Percentiles rank a stretch among this genome's conserved stretches.
Conservation (phyloP, 2,329 filamentous ascomycete genomes). For the Colletotrichum acutatum region DNA sequence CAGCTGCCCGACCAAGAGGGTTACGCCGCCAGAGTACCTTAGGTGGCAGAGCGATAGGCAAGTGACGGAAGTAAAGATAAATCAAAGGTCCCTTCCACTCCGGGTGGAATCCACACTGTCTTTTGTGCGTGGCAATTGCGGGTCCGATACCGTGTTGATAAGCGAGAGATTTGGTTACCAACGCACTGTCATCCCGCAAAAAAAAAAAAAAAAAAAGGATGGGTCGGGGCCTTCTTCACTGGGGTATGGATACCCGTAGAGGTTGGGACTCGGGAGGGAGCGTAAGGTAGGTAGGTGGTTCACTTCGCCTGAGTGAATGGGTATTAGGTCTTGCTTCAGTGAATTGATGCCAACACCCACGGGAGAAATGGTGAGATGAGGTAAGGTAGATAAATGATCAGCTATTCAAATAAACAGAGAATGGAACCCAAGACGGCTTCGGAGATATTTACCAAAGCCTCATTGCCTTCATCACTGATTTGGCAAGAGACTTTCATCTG, state of each 20-base stretch:
- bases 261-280: not conserved
- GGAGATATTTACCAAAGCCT: not conserved
- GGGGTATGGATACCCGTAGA: not conserved
- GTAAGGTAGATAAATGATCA: not conserved
- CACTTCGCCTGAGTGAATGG: not conserved
- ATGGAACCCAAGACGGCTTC: not conserved
- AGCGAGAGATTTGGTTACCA: conserved; percentile 7
- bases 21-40: not conserved
- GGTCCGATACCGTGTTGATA: conserved; percentile 27
- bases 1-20: not conserved
- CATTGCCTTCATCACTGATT: not conserved
- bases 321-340: not conserved
- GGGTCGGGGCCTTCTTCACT: not conserved
- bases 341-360: not conserved
- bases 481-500: not conserved
- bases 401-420: not conserved
- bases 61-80: not conserved
- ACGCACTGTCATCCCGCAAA: conserved; percentile 18
- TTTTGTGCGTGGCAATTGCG: conserved; percentile 27
- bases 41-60: not conserved
- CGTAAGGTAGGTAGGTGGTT: not conserved
- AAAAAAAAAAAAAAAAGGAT: conserved; percentile 17
- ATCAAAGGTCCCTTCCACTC: not conserved
- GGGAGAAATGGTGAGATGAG: not conserved
- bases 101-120: conserved; percentile 25